phyloP scores from a whole-genome alignment of 176 grass and related monocot genomes.

The Cocos nucifera region DNA sequence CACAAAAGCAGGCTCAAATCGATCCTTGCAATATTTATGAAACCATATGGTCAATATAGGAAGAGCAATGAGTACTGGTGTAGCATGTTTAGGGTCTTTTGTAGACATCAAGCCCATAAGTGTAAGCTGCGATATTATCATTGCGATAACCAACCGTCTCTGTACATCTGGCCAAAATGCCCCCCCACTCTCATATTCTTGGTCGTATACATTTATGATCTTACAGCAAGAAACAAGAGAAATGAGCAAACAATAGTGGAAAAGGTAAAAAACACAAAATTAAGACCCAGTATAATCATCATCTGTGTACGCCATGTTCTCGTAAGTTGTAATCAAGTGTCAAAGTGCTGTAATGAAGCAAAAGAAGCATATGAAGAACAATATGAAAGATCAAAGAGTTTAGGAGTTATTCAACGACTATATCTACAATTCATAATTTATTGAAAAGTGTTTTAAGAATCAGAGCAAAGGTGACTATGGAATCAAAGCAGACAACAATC shows the following conservation, averaged over 20 bases:
- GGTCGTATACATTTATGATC: slow-evolving; percentile 95
- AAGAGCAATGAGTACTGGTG: slow-evolving; percentile 56
- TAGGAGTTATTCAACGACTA: too few relatives aligned
- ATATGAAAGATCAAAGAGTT: too few relatives aligned
- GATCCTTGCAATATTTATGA: slow-evolving; percentile 65
- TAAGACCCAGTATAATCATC: too few relatives aligned
- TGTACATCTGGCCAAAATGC: slow-evolving; percentile 94
- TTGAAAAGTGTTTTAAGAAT: too few relatives aligned
- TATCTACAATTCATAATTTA: too few relatives aligned
- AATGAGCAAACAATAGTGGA: slow-evolving; percentile 6
- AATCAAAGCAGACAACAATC: too few relatives aligned
- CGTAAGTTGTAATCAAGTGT: too few relatives aligned
- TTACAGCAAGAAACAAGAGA: slow-evolving; percentile 25
- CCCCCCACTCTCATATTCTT: slow-evolving; percentile 79
- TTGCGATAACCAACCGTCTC: slow-evolving; percentile 44
- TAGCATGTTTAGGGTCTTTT: slow-evolving; percentile 45
- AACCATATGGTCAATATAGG: slow-evolving; percentile 84
- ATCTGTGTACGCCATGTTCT: too few relatives aligned
- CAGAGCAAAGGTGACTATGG: too few relatives aligned
- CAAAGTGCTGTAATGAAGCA: too few relatives aligned
- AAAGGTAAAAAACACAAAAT: background rate
- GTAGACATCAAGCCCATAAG: slow-evolving; percentile 80
- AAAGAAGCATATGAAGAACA: too few relatives aligned
- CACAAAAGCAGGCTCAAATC: slow-evolving; percentile 84
- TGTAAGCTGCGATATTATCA: slow-evolving; percentile 83